phyloP scores from a whole-genome alignment of 129 eudicot genomes.

The Oenanthe sinensis region DNA sequence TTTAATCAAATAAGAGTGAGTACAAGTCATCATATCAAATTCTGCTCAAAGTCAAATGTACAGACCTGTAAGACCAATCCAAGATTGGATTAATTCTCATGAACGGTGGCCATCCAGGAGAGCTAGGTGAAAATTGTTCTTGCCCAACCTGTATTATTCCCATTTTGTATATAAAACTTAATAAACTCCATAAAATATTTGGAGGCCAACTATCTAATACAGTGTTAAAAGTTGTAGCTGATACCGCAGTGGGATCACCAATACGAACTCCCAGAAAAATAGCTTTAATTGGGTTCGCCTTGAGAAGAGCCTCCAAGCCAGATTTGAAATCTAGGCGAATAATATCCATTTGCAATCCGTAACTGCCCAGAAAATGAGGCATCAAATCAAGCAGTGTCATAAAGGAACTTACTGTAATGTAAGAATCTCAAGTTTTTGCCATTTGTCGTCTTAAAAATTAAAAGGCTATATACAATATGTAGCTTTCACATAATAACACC shows the following conservation, averaged over 20 bases:
- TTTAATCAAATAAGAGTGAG: background rate
- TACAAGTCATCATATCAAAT: background rate
- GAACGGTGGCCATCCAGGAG: conserved; percentile 97
- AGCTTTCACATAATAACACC: background rate
- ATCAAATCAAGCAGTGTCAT: background rate
- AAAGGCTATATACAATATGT: background rate
- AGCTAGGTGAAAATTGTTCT: conserved; percentile 94
- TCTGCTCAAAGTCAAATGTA: background rate
- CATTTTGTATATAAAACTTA: background rate
- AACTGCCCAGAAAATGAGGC: conserved; percentile 40
- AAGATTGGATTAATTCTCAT: conserved; percentile 98
- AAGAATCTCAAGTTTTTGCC: background rate
- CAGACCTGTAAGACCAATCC: conserved; percentile 95
- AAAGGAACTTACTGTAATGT: background rate
- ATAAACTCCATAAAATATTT: background rate
- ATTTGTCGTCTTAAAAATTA: background rate
- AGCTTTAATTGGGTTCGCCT: conserved; percentile 68
- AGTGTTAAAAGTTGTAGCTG: background rate
- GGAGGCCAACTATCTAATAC: background rate
- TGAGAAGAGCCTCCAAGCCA: conserved; percentile 80
- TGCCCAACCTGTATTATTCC: conserved; percentile 64
- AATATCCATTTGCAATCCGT: conserved; percentile 73
- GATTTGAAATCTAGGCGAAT: conserved; percentile 83
- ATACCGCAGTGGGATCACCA: conserved; percentile 98
- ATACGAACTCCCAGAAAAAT: conserved; percentile 93